Base-by-base conservation (phyloP, 805 yeast species). In the Saccharomycopsis babjevae region DNA sequence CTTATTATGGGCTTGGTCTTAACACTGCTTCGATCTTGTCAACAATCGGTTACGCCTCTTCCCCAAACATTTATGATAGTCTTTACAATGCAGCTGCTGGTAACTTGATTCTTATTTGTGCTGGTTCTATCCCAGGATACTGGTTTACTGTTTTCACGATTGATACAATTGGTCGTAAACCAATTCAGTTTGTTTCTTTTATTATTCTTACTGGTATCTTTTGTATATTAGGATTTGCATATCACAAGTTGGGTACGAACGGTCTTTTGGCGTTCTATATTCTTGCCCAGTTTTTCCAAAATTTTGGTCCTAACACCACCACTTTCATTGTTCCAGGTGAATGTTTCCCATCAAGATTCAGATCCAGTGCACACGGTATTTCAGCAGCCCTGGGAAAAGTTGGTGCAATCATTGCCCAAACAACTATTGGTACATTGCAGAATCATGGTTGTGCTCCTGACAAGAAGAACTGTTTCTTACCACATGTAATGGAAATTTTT, bases 61-160 rank as follows among this genome's bases (percentile, higher is more conserved):
- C 84, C 36, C 72, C 76, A 25, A 88, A 88, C 71, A 83, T 89
- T 61, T 90, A 90, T 79, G 71, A 77, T 61, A 79, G 83, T 56
- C 76, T 91, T 65, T 85, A 84, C 78, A 83, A 90, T 74, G 73
- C 86, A 63, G 88, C 93, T 72, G 96, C 91, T 62, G 97, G 97
- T 84, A 90, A 90, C 76, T 81, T 90, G 79, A 90, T 90, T 76
- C 81, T 90, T 73, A 83, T 90, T 65, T 89, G 96, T 81, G 97
- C 97, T 61, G 97, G 97, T 79, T 82, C 94, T 55, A 83, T 90
- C 74, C 97, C 97, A 68, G 97, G 97, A 71, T 90, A 90, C 77
- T 90, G 97, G 97, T 77, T 80, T 64, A 72, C 94, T 36, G 89
- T 86, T 68, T 89, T 90, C 59, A 85, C 93, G 55, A 72, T 90